These are phyloP conservation scores for Lignosus rhinocerotis DNA, from an alignment of 1,284 basidiomycete species.

Conservation along the genomic window DNA sequence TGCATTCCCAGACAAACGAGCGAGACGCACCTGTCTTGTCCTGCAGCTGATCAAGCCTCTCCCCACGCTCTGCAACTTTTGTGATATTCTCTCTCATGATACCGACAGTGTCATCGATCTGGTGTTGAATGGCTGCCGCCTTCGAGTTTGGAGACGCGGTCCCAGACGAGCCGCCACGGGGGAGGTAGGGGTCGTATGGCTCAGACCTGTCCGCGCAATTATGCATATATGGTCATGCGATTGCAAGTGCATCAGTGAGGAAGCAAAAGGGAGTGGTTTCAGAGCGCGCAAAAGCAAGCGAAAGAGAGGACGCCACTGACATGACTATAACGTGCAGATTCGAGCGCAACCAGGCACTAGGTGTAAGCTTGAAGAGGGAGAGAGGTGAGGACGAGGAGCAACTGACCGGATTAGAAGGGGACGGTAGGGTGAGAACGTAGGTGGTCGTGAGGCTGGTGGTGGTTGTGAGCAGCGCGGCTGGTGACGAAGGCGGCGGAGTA, in stretches of 20 bases:
- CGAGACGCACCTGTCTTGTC: constrained; percentile 86
- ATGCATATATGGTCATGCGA: background rate
- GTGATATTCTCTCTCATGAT: constrained; percentile 99
- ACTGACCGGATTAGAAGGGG: constrained; percentile 29
- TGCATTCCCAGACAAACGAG: background rate
- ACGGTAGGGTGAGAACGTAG: constrained; percentile 21
- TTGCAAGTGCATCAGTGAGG: background rate
- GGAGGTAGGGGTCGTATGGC: constrained; percentile 96
- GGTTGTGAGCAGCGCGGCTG: constrained; percentile 25
- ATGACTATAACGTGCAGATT: constrained; percentile 22
- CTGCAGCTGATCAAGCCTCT: constrained; percentile 91
- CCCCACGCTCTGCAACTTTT: constrained; percentile 94
- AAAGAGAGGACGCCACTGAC: constrained; percentile 25
- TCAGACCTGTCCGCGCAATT: constrained; percentile 65
- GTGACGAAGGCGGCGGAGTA: constrained; percentile 27
- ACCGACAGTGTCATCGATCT: constrained; percentile 94
- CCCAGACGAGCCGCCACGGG: constrained; percentile 70
- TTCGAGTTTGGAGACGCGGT: constrained; percentile 67
- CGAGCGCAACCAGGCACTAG: background rate
- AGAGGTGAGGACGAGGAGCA: background rate
- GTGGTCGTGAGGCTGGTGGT: constrained; percentile 29
- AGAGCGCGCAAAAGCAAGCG: constrained; percentile 10
- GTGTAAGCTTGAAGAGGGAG: constrained; percentile 9
- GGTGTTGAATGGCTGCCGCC: constrained; percentile 90
- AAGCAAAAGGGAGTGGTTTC: constrained; percentile 3